Base-by-base conservation (phyloP, 2,329 filamentous ascomycete species). In the Tolypocladium nubicola region DNA sequence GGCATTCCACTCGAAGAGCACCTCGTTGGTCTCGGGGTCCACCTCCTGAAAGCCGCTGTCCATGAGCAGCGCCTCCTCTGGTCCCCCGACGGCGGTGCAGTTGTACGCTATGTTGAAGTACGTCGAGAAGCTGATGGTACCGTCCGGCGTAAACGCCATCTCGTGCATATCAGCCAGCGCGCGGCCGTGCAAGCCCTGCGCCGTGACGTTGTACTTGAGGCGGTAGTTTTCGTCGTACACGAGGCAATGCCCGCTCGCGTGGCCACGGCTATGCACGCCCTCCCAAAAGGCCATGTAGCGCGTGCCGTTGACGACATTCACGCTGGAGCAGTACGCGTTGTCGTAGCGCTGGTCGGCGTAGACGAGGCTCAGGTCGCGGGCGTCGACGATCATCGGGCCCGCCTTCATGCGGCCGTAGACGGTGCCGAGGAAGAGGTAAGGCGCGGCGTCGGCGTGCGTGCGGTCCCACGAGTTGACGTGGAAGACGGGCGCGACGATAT, bases 1-100 rank as follows among this genome's bases (percentile, higher is more conserved):
- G 6, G 72, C 71, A 23, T 61, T 61, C 73, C 73, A 75, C 11
- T 68, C 65, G 54, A 75, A 75, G 14, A 73, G 56, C 19, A 72
- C 62, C 40, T 70, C 61, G 60, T 70, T 70, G 1, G 72, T 74
- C 7, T 62, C 68, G 8, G 70, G 57, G 41, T 75, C 68, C 6
- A 75, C 62, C 60, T 74, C 72, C 54, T 74, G 73, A 57, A 75
- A 75, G 11, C 71, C 70, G 55, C 68, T 70, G 55, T 73, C 70
- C 56, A 69, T 63, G 13, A 74, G 59, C 53, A 63, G 57, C 6
- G 65, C 67, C 7, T 70, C 64, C 16, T 57, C 55, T 2, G 68
- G 63, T 2, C 72, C 72, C 3, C 70, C 71, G 2, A 69, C 61
- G 2, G 63, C 50, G 0, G 64, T 67, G 38, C 68, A 63, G 58